phyloP scores from a whole-genome alignment of 306 rosid genomes.

The Elaeagnus macrophylla region DNA sequence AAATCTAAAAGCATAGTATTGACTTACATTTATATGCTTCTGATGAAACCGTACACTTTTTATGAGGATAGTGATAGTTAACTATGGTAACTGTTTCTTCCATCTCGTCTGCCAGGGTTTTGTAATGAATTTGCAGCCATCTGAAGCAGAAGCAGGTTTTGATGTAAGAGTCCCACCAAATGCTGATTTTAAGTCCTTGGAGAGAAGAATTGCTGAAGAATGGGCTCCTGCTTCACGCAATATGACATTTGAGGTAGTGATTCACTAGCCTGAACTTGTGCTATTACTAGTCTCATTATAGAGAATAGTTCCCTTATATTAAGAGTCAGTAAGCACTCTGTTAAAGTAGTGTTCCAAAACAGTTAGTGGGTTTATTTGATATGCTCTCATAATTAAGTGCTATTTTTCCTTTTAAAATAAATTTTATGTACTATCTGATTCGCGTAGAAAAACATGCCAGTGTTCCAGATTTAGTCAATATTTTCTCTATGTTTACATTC shows the following conservation, averaged over 20 bases:
- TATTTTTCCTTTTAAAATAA: no score
- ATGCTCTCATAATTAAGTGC: no score
- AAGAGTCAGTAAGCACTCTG: no score
- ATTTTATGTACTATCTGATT: no score
- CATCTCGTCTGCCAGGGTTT: slow-evolving; percentile 57
- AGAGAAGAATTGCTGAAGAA: slow-evolving; percentile 25
- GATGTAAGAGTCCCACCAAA: slow-evolving; percentile 87
- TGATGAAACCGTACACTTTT: neutral
- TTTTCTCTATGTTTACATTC: no score
- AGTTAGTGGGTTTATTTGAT: no score
- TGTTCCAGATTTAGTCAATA: no score
- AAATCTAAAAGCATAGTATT: no score
- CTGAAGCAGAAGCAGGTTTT: slow-evolving; percentile 97
- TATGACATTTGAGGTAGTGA: slow-evolving; percentile 64
- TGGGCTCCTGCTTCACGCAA: slow-evolving; percentile 43
- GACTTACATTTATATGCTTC: neutral
- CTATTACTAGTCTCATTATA: neutral
- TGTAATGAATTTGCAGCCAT: slow-evolving; percentile 97
- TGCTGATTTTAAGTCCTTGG: slow-evolving; percentile 30
- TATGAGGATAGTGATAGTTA: neutral
- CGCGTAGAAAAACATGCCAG: no score
- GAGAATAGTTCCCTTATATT: no score
- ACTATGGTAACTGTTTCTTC: neutral
- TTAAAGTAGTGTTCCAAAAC: no score
- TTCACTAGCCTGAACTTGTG: neutral